Evolutionary conservation across 441 rosid species (phyloP), one percentile per base, ranked within the genome.

Genomic region (Erodium texanum): DNA sequence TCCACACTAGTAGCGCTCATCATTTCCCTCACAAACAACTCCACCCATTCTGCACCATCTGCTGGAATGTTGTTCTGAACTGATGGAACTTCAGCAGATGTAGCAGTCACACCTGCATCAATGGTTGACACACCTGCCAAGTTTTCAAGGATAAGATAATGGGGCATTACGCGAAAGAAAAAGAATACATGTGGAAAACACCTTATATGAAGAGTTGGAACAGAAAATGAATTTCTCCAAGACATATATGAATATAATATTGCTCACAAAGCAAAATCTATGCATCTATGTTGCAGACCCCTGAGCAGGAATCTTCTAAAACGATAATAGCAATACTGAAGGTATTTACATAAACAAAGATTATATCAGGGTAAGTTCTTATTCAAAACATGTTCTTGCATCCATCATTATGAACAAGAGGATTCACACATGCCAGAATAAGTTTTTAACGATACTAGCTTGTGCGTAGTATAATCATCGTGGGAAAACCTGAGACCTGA

Each of bases 21-120:
- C 82, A 92, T 80, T 75, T 89, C 94, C 71, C 79, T 81, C 48
- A 89, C 93, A 67, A 89, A 73, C 78, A 89, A 80, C 66, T 88
- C 86, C 67, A 92, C 91, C 98, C 98, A 89, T 68, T 80, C 89
- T 43, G 89, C 86, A 79, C 91, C 98, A 70, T 78, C 78, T 2
- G 58, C 69, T 23, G 92, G 89, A 73, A 78, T 70, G 66, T 78
- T 78, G 43, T 69, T 71, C 3, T 71, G 65, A 34, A 74, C 68
- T 1, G 74, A 29, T 32, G 68, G 68, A 70, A 69, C 54, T 20
- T 38, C 75, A 59, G 70, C 24, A 56, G 65, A 34, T 16, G 65
- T 52, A 29, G 34, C 59, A 29, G 34, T 29, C 34, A 29, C 34
- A 29, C 34, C 34, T 1, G 34, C 34, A 29, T 29, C 34, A 29